phyloP scores from a whole-genome alignment of 2,329 filamentous ascomycete genomes.

The Fusarium duplospermum region DNA sequence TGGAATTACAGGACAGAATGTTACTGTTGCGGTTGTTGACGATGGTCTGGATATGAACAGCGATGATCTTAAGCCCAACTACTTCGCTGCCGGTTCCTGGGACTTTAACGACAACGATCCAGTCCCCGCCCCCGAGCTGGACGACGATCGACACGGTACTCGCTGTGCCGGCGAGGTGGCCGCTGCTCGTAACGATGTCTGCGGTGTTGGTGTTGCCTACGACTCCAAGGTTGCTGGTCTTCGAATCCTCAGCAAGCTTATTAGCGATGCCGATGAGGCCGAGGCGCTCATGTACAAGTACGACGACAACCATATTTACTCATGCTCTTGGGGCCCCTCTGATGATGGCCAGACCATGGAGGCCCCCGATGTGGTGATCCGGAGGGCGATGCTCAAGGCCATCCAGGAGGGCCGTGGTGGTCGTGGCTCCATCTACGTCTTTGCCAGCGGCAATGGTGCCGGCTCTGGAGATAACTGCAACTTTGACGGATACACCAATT shows the following conservation, averaged over 20 bases:
- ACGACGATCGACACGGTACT: conserved; percentile 91
- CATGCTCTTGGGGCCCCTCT: conserved; percentile 97
- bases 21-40: conserved; percentile 93
- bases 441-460: conserved; percentile 93
- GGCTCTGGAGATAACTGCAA: conserved; percentile 94
- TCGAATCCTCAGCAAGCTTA: conserved; percentile 90
- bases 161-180: conserved; percentile 94
- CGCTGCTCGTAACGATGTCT: conserved; percentile 91
- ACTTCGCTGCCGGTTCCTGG: conserved; percentile 91
- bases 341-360: conserved; percentile 97
- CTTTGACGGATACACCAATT: conserved; percentile 99
- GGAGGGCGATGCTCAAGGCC: conserved; percentile 90
- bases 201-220: conserved; percentile 95
- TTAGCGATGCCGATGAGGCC: conserved; percentile 93
- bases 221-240: conserved; percentile 91
- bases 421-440: conserved; percentile 92
- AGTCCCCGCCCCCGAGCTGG: conserved; percentile 83
- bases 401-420: conserved; percentile 88
- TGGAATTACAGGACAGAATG: conserved; percentile 88
- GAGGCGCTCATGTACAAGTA: conserved; percentile 92
- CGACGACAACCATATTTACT: conserved; percentile 95
- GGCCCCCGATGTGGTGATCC: conserved; percentile 87
- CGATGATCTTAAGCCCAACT: conserved; percentile 90
- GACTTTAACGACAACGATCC: conserved; percentile 91
- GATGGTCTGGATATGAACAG: conserved; percentile 97